A percentile compares a stretch with the other conserved stretches of the same genome.
These are phyloP conservation scores for Psilocybe azurescens DNA, from an alignment of 768 basidiomycete species.

Conservation along the genomic window DNA sequence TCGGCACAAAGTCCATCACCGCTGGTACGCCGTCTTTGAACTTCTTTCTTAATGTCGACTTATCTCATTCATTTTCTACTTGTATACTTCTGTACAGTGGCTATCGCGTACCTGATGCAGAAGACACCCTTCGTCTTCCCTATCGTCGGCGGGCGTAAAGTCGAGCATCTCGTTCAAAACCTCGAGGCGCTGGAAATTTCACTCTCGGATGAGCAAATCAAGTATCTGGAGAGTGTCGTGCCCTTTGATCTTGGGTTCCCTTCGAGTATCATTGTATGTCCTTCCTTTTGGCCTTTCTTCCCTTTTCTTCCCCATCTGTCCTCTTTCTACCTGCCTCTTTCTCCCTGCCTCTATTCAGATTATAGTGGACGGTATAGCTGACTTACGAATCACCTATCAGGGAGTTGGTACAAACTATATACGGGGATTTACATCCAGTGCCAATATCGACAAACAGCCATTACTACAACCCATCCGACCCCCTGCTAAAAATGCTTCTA, in stretches of 20 bases:
- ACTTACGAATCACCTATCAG: background rate
- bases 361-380: background rate
- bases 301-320: background rate
- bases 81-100: conserved; percentile 34
- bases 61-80: no score
- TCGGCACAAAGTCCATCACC: conserved; percentile 51
- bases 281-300: background rate
- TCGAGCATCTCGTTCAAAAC: conserved; percentile 56
- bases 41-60: no score
- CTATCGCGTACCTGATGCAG: conserved; percentile 59
- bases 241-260: conserved; percentile 57
- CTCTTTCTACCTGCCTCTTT: background rate
- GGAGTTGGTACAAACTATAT: background rate
- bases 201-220: conserved; percentile 50
- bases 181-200: conserved; percentile 53
- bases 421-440: background rate
- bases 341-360: background rate
- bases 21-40: conserved; percentile 36
- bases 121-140: conserved; percentile 60
- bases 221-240: conserved; percentile 44
- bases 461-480: background rate
- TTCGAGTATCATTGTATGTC: conserved; percentile 34
- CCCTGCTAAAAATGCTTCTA: background rate
- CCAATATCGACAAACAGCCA: background rate
- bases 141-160: conserved; percentile 55